Conservation (phyloP, 2,329 filamentous ascomycete species). For the Cadophora luteo-olivacea region DNA sequence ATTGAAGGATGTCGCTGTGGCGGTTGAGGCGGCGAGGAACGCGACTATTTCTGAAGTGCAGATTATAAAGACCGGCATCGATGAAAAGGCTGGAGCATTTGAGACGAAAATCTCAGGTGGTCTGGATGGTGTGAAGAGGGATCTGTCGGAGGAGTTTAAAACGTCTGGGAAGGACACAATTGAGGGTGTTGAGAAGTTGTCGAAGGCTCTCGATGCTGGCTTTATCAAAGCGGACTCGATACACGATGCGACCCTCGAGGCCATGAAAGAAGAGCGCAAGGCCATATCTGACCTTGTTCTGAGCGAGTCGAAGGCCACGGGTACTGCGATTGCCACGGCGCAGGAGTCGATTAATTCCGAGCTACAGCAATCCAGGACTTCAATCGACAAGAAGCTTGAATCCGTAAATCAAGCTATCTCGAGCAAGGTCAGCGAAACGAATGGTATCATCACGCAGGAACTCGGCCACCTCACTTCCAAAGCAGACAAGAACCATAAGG, state of each 20-base stretch:
- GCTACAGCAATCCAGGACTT: not conserved
- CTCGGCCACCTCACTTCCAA: not conserved
- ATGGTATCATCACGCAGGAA: not conserved
- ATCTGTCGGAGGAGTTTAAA: not conserved
- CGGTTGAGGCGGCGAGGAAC: not conserved
- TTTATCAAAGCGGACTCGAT: not conserved
- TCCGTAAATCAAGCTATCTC: not conserved
- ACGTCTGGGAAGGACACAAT: not conserved
- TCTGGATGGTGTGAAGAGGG: not conserved
- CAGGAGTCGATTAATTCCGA: not conserved
- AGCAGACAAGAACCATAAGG: not conserved
- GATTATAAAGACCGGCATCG: not conserved
- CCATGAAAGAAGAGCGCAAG: not conserved
- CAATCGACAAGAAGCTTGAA: not conserved
- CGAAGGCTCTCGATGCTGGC: not conserved
- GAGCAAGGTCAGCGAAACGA: not conserved
- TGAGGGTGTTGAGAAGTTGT: not conserved
- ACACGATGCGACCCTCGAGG: not conserved
- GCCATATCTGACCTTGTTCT: not conserved
- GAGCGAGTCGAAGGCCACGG: not conserved
- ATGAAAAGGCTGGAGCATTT: not conserved
- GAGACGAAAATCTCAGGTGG: not conserved
- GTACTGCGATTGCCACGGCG: not conserved
- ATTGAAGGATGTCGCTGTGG: not conserved
- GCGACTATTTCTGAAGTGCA: not conserved